Conservation (phyloP, 2,329 filamentous ascomycete species). For the Lasiodiplodia hormozganensis region DNA sequence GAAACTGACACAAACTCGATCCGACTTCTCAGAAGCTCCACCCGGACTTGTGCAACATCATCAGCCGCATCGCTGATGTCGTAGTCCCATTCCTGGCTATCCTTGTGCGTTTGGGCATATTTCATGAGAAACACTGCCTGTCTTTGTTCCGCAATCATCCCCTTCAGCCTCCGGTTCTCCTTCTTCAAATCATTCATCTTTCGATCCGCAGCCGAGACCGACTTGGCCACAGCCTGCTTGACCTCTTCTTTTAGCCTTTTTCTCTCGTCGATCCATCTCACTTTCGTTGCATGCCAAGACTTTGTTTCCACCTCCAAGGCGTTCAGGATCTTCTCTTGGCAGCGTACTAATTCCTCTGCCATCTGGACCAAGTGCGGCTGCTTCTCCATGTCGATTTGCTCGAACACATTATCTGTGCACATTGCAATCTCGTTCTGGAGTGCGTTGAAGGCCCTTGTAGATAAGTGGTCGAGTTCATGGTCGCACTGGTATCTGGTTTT, state of each 20-base stretch:
- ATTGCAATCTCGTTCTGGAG: no score
- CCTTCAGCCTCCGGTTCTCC: neutral
- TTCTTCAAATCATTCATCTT: neutral
- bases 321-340: neutral
- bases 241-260: neutral
- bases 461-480: neutral
- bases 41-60: neutral
- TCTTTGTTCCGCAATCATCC: neutral
- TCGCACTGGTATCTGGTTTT: neutral
- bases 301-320: neutral
- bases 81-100: neutral
- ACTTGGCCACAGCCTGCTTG: neutral
- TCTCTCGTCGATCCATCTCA: neutral
- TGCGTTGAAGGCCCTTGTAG: neutral
- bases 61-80: neutral
- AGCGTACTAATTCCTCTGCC: neutral
- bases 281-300: neutral
- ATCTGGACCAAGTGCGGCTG: no score
- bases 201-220: neutral
- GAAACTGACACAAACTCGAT: neutral
- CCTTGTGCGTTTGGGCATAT: neutral
- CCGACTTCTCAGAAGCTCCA: conserved; percentile 3
- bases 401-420: neutral
- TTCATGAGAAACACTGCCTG: neutral
- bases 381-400: neutral